Conservation (phyloP, 164 flowering plant species). For the Magnolia sinica region DNA sequence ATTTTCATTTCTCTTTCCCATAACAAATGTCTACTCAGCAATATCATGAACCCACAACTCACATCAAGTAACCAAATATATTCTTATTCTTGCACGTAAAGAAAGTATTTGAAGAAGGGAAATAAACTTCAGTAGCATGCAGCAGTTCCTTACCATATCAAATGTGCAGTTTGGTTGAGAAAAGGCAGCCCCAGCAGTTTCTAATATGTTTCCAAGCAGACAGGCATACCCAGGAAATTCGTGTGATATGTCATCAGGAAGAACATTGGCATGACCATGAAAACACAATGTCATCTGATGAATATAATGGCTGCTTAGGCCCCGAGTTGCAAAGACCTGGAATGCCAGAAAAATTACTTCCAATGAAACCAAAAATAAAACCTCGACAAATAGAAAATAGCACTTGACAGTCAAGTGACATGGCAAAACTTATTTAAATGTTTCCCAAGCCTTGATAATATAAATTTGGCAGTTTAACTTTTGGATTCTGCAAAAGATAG, state of each 20-base stretch:
- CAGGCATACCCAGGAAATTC: conserved; percentile 86
- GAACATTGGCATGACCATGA: conserved; percentile 44
- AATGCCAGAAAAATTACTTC: conserved; percentile 10
- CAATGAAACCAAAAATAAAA: not conserved
- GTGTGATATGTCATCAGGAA: conserved; percentile 57
- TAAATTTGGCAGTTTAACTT: no score
- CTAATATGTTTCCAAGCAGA: conserved; percentile 85
- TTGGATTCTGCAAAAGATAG: not conserved
- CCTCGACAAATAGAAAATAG: not conserved
- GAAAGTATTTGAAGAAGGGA: not conserved
- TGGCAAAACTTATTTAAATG: not conserved
- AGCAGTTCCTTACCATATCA: conserved; percentile 52
- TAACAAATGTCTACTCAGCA: not conserved
- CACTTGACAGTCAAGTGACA: not conserved
- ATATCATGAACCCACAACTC: not conserved
- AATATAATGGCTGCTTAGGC: conserved; percentile 50
- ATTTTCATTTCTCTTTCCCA: not conserved
- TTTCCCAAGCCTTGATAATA: not conserved
- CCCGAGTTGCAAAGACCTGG: conserved; percentile 57
- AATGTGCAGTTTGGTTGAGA: conserved; percentile 63
- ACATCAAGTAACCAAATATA: not conserved
- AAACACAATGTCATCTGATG: conserved; percentile 68
- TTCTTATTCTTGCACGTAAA: not conserved
- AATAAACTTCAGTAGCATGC: conserved; percentile 2
- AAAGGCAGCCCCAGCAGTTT: conserved; percentile 56